These are phyloP conservation scores for Yarrowia hollandica DNA, from an alignment of 805 yeast genomes.

Conservation along the genomic window DNA sequence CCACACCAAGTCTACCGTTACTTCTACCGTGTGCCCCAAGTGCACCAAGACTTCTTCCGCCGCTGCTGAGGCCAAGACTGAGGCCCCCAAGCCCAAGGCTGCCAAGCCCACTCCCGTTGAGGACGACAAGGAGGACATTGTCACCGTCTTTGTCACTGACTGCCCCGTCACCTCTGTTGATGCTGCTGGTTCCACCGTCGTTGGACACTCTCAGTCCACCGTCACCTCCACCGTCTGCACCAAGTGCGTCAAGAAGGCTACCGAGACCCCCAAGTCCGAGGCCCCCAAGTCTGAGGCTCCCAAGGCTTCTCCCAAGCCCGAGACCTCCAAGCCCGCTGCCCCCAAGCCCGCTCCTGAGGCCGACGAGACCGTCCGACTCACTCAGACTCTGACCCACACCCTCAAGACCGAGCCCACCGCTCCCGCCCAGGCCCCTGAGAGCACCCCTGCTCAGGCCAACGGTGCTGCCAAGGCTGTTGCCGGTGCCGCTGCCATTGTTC, in stretches of 20 bases:
- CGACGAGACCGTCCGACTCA: not conserved
- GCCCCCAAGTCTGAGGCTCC: not conserved
- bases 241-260: not conserved
- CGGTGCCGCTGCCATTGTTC: not conserved
- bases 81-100: not conserved
- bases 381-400: slow-evolving; percentile 14
- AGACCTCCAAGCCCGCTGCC: not conserved
- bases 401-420: not conserved
- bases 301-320: not conserved
- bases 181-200: not conserved
- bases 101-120: not conserved
- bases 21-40: slow-evolving; percentile 15
- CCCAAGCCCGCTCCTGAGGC: no score
- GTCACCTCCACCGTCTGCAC: slow-evolving; percentile 1
- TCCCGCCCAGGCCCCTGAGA: not conserved
- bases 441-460: slow-evolving; percentile 1
- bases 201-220: not conserved
- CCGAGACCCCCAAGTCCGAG: not conserved
- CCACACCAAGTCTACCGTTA: not conserved
- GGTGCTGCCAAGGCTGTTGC: not conserved
- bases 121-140: not conserved
- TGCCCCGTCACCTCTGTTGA: not conserved
- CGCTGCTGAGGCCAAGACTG: not conserved
- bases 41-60: slow-evolving; percentile 2
- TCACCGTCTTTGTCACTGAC: not conserved